A percentile compares a stretch with the other conserved stretches of the same genome.
Conservation (phyloP, 192 early-diverging fungal species). For the Coemansia sp. region DNA sequence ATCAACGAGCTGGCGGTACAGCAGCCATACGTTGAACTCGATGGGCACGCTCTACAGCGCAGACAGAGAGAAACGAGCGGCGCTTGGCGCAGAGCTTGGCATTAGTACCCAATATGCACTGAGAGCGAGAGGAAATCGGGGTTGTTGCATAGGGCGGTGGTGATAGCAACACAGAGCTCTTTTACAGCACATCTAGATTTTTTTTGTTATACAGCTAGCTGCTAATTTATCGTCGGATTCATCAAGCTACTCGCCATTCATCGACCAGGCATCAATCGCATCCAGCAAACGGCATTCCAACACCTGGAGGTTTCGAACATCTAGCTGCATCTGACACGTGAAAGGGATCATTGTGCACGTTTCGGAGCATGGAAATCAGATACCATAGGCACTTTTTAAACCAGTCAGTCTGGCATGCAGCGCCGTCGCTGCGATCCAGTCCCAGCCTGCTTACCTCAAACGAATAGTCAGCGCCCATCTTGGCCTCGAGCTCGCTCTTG, state of each 20-base stretch:
- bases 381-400: too few relatives aligned
- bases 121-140: too few relatives aligned
- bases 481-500: constrained; percentile 63
- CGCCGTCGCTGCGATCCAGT: too few relatives aligned
- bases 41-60: constrained; percentile 61
- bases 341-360: constrained; percentile 18
- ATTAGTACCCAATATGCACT: too few relatives aligned
- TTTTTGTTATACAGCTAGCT: too few relatives aligned
- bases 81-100: not conserved
- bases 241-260: too few relatives aligned
- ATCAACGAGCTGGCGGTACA: constrained; percentile 92
- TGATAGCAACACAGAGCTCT: too few relatives aligned
- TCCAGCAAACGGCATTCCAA: constrained; percentile 7
- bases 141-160: too few relatives aligned
- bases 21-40: constrained; percentile 95
- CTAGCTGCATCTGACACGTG: constrained; percentile 11
- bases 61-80: constrained; percentile 4
- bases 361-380: not conserved
- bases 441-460: constrained; percentile 61
- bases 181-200: too few relatives aligned
- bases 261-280: not conserved
- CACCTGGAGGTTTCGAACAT: constrained; percentile 1
- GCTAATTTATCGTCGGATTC: too few relatives aligned
- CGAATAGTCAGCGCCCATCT: constrained; percentile 77
- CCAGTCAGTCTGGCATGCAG: too few relatives aligned